Conservation (phyloP, 1,284 basidiomycete species). For the Dichomitus squalens region DNA sequence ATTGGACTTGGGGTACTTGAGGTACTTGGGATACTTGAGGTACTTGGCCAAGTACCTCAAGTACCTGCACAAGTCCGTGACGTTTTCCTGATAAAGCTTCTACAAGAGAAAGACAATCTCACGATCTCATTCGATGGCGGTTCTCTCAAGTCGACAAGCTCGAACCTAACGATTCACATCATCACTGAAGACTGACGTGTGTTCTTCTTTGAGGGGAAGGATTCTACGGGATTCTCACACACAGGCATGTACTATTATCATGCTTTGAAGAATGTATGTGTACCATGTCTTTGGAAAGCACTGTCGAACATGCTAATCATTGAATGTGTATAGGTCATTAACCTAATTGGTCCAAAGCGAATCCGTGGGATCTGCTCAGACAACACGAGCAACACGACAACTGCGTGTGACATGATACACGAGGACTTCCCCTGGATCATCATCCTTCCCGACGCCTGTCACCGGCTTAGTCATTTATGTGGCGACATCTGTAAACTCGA, state of each 20-base stretch:
- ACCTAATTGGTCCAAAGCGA: slow-evolving; percentile 19
- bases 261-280: slow-evolving; percentile 17
- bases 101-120: slow-evolving; percentile 7
- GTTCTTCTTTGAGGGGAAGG: slow-evolving; percentile 8
- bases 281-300: too few relatives aligned
- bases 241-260: slow-evolving; percentile 12
- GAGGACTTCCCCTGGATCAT: slow-evolving; percentile 29
- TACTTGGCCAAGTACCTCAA: too few relatives aligned
- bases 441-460: slow-evolving; percentile 35
- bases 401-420: slow-evolving; percentile 22
- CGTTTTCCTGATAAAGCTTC: too few relatives aligned
- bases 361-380: slow-evolving; percentile 33
- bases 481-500: slow-evolving; percentile 33
- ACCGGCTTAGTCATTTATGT: slow-evolving; percentile 25
- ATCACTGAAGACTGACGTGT: neutral
- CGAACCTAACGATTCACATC: slow-evolving; percentile 13
- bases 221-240: slow-evolving; percentile 6
- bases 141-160: neutral
- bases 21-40: too few relatives aligned
- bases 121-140: slow-evolving; percentile 18
- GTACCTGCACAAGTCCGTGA: too few relatives aligned
- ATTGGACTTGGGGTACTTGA: too few relatives aligned
- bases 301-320: neutral
- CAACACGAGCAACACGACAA: slow-evolving; percentile 36
- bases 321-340: slow-evolving; percentile 19